Evolutionary conservation across 2,329 filamentous ascomycete species (phyloP).

Genomic region (Xenoacremonium recifei): DNA sequence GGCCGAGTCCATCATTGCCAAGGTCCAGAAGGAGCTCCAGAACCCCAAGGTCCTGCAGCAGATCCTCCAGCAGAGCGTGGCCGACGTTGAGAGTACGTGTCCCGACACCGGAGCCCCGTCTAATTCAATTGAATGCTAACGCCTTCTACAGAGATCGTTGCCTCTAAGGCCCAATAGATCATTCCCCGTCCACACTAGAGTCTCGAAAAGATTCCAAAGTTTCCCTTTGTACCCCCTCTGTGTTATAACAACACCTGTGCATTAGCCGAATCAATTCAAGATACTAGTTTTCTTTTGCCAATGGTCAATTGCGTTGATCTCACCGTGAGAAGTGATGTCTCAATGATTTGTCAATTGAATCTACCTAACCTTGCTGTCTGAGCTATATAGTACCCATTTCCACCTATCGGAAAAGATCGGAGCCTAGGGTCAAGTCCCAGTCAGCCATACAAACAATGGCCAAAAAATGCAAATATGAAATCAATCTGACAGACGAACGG

Average conservation of each 20-base stretch:
- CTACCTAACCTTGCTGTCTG: constrained; percentile 14
- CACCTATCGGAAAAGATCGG: constrained; percentile 25
- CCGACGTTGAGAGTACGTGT: constrained; percentile 88
- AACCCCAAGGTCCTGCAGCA: constrained; percentile 96
- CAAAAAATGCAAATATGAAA: too few relatives aligned
- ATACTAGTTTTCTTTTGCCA: constrained; percentile 26
- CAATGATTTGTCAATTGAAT: constrained; percentile 16
- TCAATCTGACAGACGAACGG: too few relatives aligned
- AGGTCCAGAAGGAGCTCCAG: constrained; percentile 98
- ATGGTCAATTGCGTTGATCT: constrained; percentile 12
- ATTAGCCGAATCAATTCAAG: constrained; percentile 54
- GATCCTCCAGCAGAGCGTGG: constrained; percentile 94
- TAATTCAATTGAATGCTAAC: constrained; percentile 33
- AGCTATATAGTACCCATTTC: constrained; percentile 21
- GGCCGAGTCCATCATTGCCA: constrained; percentile 87
- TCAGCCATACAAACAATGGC: too few relatives aligned
- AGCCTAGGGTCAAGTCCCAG: constrained; percentile 14
- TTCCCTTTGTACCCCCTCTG: constrained; percentile 54
- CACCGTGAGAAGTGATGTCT: constrained; percentile 17
- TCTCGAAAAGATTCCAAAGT: constrained; percentile 34
- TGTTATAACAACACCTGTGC: constrained; percentile 62
- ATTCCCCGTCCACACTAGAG: constrained; percentile 32
- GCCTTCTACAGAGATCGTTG: constrained; percentile 53
- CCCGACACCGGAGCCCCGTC: background rate
- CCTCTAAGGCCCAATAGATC: constrained; percentile 63